Percentiles rank a stretch among this genome's conserved stretches.
Evolutionary conservation across 139 green algal genomes (phyloP).

Genomic region (Chlamydomonas schloesseri): DNA sequence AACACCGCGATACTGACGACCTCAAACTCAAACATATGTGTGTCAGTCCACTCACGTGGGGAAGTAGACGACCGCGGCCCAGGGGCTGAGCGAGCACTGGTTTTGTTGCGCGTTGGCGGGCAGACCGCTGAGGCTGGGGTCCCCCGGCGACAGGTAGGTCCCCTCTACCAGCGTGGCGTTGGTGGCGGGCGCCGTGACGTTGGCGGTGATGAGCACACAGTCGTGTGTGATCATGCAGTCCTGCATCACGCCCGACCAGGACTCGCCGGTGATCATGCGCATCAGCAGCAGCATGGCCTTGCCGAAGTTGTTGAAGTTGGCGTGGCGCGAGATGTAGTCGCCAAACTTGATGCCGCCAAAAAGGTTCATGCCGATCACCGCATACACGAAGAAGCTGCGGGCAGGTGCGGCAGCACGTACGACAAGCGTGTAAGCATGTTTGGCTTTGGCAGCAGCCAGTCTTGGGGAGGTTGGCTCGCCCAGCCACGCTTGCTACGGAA

Average conservation of each 20-base stretch:
- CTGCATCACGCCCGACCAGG: constrained; percentile 80
- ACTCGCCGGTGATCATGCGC: constrained; percentile 67
- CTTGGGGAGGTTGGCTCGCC: too few relatives aligned
- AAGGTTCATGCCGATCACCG: constrained; percentile 85
- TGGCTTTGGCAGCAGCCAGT: too few relatives aligned
- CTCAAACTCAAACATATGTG: too few relatives aligned
- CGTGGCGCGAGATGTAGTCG: constrained; percentile 58
- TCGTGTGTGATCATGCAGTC: constrained; percentile 64
- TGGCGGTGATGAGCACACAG: constrained; percentile 45
- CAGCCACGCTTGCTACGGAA: too few relatives aligned
- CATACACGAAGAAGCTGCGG: constrained; percentile 79
- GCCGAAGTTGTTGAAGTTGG: constrained; percentile 79
- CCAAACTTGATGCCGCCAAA: constrained; percentile 75
- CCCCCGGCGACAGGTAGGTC: constrained; percentile 44
- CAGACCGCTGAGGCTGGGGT: neutral
- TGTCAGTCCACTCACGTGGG: neutral
- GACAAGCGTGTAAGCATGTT: too few relatives aligned
- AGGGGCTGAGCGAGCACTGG: constrained; percentile 40
- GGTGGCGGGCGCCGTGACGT: constrained; percentile 1
- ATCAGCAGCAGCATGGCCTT: constrained; percentile 59
- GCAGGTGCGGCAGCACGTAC: too few relatives aligned
- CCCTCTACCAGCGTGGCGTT: constrained; percentile 17
- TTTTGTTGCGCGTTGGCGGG: neutral
- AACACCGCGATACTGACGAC: too few relatives aligned
- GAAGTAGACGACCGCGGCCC: constrained; percentile 69